Percentiles rank a stretch among this genome's conserved stretches.
phyloP scores from a whole-genome alignment of 106 monocot species.

The Dioscorea zingiberensis region DNA sequence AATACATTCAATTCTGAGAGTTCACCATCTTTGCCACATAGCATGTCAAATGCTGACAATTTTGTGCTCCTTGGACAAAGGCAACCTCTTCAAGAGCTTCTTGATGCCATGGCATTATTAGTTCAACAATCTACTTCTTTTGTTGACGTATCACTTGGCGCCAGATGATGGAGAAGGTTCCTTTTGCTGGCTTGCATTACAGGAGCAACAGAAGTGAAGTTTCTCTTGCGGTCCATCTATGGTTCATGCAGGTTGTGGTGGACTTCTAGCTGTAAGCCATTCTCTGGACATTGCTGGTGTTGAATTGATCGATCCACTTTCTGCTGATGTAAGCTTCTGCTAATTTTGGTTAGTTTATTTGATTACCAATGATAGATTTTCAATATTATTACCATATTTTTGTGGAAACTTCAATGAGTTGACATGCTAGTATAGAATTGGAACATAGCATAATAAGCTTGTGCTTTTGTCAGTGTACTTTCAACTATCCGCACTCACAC shows the following conservation, averaged over 20 bases:
- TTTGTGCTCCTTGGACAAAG: conserved; percentile 25
- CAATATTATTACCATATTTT: background rate
- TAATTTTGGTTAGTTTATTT: background rate
- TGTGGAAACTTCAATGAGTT: background rate
- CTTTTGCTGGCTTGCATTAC: conserved; percentile 70
- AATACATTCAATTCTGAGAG: conserved; percentile 30
- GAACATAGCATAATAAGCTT: too few species aligned
- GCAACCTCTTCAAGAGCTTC: conserved; percentile 70
- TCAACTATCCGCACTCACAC: too few species aligned
- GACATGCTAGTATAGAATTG: too few species aligned
- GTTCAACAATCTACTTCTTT: conserved; percentile 85
- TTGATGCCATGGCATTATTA: conserved; percentile 66
- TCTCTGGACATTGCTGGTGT: conserved; percentile 90
- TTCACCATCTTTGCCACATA: conserved; percentile 28
- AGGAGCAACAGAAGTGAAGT: conserved; percentile 77
- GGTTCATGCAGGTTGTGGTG: conserved; percentile 97
- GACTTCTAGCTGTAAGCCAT: conserved; percentile 72
- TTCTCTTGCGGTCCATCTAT: conserved; percentile 86
- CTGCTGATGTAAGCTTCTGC: conserved; percentile 66
- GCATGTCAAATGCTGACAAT: conserved; percentile 35
- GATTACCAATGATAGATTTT: background rate
- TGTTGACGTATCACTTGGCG: conserved; percentile 78
- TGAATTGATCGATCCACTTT: conserved; percentile 76
- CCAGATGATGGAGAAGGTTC: conserved; percentile 66
- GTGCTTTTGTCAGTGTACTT: too few species aligned